Evolutionary conservation across 2,329 filamentous ascomycete genomes (phyloP).

Genomic region (Claviceps sp.): DNA sequence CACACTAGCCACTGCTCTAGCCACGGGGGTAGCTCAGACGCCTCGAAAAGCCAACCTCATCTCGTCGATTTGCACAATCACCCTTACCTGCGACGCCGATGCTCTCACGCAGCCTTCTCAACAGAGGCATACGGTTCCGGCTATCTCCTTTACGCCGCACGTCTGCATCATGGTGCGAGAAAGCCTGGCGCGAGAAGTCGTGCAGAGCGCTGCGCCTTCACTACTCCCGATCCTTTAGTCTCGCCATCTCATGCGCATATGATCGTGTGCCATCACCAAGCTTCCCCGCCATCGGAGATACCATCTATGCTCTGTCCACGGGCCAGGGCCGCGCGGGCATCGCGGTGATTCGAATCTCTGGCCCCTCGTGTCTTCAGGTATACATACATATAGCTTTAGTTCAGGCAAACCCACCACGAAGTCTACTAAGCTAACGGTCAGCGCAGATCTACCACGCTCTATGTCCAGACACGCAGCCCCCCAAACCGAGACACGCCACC

Average conservation of each 20-base stretch:
- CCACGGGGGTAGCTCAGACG: background rate
- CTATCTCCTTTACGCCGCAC: background rate
- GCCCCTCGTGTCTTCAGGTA: slow-evolving; percentile 58
- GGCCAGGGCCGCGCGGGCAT: slow-evolving; percentile 78
- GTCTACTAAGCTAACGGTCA: background rate
- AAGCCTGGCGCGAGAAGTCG: background rate
- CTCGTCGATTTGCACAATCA: background rate
- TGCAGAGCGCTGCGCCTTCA: background rate
- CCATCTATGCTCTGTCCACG: slow-evolving; percentile 87
- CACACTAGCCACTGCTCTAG: too few relatives aligned
- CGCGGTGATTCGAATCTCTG: slow-evolving; percentile 79
- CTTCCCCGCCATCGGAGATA: slow-evolving; percentile 30
- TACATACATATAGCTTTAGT: slow-evolving; percentile 5
- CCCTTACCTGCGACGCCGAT: background rate
- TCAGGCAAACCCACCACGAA: background rate
- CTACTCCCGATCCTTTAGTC: background rate
- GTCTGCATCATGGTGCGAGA: background rate
- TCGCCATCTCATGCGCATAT: background rate
- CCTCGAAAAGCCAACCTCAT: background rate
- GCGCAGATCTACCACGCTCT: slow-evolving; percentile 35
- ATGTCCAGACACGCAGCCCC: slow-evolving; percentile 32
- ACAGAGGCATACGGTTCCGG: background rate
- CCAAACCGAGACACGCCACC: slow-evolving; percentile 45
- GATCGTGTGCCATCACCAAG: background rate
- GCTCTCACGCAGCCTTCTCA: background rate